Percentiles rank a stretch among this genome's conserved stretches.
phyloP scores from a whole-genome alignment of 23 red algal genomes.

The Gracilaria caudata region DNA sequence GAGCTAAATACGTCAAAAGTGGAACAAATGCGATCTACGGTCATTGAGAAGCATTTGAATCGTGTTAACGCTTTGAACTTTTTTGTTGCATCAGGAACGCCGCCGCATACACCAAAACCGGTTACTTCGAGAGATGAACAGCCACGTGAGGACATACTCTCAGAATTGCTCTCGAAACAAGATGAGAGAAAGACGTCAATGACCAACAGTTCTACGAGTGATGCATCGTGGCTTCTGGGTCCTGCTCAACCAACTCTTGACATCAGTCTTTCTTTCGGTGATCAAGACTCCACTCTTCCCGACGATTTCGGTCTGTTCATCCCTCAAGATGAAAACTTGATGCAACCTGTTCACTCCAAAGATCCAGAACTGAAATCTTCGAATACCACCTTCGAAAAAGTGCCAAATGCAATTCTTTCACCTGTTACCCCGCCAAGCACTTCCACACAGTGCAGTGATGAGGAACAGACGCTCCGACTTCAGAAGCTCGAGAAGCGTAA shows the following conservation, averaged over 20 bases:
- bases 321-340: background rate
- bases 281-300: background rate
- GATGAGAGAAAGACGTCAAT: background rate
- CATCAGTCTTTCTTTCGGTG: background rate
- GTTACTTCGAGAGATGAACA: background rate
- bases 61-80: background rate
- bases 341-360: background rate
- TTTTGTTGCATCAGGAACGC: background rate
- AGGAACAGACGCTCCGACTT: background rate
- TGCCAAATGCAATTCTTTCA: background rate
- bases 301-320: slow-evolving; percentile 12
- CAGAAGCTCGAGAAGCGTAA: slow-evolving; percentile 31
- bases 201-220: background rate
- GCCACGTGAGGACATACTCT: background rate
- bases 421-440: background rate
- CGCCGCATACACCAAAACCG: background rate
- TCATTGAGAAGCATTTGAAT: slow-evolving; percentile 15
- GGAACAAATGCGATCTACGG: slow-evolving; percentile 19
- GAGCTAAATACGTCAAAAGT: slow-evolving; percentile 12
- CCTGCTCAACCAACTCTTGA: background rate
- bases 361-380: background rate
- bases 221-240: background rate
- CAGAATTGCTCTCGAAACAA: slow-evolving; percentile 2
- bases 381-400: background rate
- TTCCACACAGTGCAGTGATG: background rate